phyloP scores from a whole-genome alignment of 2,329 filamentous ascomycete genomes.

The Phialocephala subalpina region DNA sequence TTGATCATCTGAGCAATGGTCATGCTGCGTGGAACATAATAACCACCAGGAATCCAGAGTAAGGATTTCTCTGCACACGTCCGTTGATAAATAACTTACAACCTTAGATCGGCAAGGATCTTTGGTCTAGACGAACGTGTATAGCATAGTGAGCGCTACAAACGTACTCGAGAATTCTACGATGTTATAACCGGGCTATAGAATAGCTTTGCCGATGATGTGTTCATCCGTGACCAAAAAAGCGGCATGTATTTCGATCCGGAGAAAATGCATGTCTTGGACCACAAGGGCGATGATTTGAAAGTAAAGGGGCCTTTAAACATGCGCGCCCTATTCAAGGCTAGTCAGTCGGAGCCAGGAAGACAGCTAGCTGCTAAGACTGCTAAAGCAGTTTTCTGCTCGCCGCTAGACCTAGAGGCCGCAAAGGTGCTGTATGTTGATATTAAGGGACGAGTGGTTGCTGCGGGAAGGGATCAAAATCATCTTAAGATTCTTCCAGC shows the following conservation, averaged over 20 bases:
- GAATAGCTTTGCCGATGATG: slow-evolving; percentile 74
- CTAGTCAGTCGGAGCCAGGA: slow-evolving; percentile 71
- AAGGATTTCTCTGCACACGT: too few relatives aligned
- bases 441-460: slow-evolving; percentile 56
- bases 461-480: slow-evolving; percentile 53
- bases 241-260: slow-evolving; percentile 66
- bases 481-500: slow-evolving; percentile 61
- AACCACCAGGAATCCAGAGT: slow-evolving; percentile 60
- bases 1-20: slow-evolving; percentile 71
- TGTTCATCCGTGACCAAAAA: slow-evolving; percentile 66
- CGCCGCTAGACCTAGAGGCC: slow-evolving; percentile 47
- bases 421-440: slow-evolving; percentile 59
- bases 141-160: slow-evolving; percentile 71
- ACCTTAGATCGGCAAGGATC: slow-evolving; percentile 59
- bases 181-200: slow-evolving; percentile 71
- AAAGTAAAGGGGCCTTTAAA: slow-evolving; percentile 69
- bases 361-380: slow-evolving; percentile 73
- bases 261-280: slow-evolving; percentile 65
- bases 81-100: too few relatives aligned
- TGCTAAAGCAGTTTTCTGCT: slow-evolving; percentile 70
- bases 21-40: slow-evolving; percentile 70
- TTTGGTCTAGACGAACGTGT: slow-evolving; percentile 48
- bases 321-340: slow-evolving; percentile 71
- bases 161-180: slow-evolving; percentile 68
- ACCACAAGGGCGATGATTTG: slow-evolving; percentile 70